These are phyloP conservation scores for Leccinum fallax DNA, from an alignment of 1,284 basidiomycete genomes.

Conservation along the genomic window DNA sequence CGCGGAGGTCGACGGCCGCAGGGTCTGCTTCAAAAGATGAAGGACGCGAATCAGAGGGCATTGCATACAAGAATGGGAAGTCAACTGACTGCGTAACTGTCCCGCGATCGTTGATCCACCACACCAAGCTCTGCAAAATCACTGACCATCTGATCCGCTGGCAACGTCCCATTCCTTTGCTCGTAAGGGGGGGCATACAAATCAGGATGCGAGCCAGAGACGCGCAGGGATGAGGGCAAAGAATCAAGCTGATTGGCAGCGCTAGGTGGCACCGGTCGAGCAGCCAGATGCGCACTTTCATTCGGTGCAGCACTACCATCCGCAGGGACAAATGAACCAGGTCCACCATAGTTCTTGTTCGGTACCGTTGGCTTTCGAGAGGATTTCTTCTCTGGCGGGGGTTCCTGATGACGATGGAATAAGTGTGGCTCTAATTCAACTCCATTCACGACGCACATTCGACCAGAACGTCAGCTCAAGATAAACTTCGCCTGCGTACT, in stretches of 20 bases:
- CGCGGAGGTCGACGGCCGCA: constrained; percentile 46
- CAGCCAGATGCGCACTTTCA: constrained; percentile 22
- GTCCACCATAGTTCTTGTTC: constrained; percentile 71
- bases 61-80: neutral
- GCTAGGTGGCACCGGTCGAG: constrained; percentile 42
- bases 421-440: constrained; percentile 1
- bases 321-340: constrained; percentile 69
- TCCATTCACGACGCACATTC: constrained; percentile 65
- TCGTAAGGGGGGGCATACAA: constrained; percentile 79
- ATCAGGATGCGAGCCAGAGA: constrained; percentile 63
- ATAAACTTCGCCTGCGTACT: constrained; percentile 93
- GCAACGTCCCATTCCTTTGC: constrained; percentile 39
- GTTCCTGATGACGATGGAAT: constrained; percentile 51
- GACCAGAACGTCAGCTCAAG: constrained; percentile 96
- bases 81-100: constrained; percentile 64
- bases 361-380: constrained; percentile 51
- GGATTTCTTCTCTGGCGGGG: constrained; percentile 68
- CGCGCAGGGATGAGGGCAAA: constrained; percentile 57
- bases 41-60: constrained; percentile 15
- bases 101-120: constrained; percentile 51
- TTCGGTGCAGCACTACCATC: constrained; percentile 41
- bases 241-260: constrained; percentile 50
- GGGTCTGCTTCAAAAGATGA: constrained; percentile 39
- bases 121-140: constrained; percentile 70
- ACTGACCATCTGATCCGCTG: constrained; percentile 54